Evolutionary conservation across 2,329 filamentous ascomycete species (phyloP), one percentile per base, ranked within the genome.

Genomic region (Fusarium haematococcum): DNA sequence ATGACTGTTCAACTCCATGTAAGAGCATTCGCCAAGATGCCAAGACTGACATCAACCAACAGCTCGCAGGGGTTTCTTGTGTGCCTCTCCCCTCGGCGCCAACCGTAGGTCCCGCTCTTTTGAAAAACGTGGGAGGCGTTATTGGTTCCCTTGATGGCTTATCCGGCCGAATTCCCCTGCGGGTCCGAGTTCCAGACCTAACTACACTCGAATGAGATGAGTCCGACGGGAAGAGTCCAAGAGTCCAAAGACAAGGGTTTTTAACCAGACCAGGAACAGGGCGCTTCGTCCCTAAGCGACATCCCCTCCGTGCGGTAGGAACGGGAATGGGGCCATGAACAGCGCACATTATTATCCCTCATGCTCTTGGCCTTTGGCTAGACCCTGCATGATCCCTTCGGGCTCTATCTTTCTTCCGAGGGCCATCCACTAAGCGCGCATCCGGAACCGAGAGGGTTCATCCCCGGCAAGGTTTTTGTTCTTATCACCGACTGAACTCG

Each of bases 71-170:
- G 43, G 43, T n/a, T 9, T 16, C 43, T 32, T 20, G 5, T 32
- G 30, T 32, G 30, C 30, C 30, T 32, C 9, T 32, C 30, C n/a
- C 16, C 27, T 57, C 27, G 35, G 48, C 23, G 37, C 43, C 62
- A 64, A 41, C 27, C 50, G 27, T 16, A n/a, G 9, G n/a, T 25
- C 32, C 32, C 54, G 54, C 33, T 58, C 20, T 25, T 39, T 23
- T n/a, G 9, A 4, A 41, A 23, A 62, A 27, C 16, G 23, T 60
- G 32, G 18, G 13, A 41, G 27, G 16, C 39, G 13, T 59, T n/a
- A 74, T 74, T 74, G 71, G 71, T 10, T 23, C 32, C 20, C 10
- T 37, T 16, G n/a, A 71, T 68, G 70, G 50, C 30, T 37, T 41
- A 63, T 50, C 65, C 58, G 65, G 67, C 59, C 67, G 67, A 69